Evolutionary conservation across 164 flowering plant species (phyloP).

Genomic region (Nymphaea colorata): DNA sequence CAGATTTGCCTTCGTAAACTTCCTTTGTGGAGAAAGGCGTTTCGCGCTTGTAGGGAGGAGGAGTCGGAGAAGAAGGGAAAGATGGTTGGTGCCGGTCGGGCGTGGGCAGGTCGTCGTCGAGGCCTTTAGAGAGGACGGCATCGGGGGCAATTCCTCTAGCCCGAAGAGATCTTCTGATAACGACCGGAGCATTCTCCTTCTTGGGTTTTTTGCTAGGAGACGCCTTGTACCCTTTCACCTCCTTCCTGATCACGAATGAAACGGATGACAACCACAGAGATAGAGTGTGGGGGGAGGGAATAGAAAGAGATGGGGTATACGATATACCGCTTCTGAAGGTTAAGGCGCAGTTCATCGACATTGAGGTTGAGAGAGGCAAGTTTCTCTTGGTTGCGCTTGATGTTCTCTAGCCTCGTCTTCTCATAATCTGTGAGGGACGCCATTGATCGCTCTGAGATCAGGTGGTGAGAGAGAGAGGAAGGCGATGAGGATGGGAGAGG

Average conservation of each 20-base stretch:
- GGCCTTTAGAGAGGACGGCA: conserved; percentile 13
- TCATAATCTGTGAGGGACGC: conserved; percentile 66
- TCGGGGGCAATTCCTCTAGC: conserved; percentile 53
- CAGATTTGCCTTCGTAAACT: conserved; percentile 18
- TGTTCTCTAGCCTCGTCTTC: conserved; percentile 61
- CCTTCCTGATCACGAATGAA: conserved; percentile 19
- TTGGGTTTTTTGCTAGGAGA: conserved; percentile 40
- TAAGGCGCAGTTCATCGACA: conserved; percentile 28
- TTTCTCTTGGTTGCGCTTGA: conserved; percentile 47
- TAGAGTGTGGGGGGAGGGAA: conserved; percentile 6
- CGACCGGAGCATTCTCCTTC: conserved; percentile 23
- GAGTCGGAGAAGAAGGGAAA: not conserved
- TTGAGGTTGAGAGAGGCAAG: conserved; percentile 60
- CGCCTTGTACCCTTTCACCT: conserved; percentile 28
- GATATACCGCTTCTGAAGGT: conserved; percentile 28
- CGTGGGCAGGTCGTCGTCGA: conserved; percentile 12
- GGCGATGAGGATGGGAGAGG: too few relatives aligned
- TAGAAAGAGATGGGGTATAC: conserved; percentile 4
- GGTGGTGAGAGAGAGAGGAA: too few relatives aligned
- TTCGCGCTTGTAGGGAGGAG: conserved; percentile 1
- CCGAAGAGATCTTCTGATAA: conserved; percentile 60
- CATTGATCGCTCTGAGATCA: conserved; percentile 14
- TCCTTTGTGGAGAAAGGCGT: conserved; percentile 38
- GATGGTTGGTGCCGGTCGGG: conserved; percentile 2
- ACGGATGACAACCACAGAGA: not conserved